Conservation (phyloP, 2,329 filamentous ascomycete genomes). For the Fusarium algeriense region DNA sequence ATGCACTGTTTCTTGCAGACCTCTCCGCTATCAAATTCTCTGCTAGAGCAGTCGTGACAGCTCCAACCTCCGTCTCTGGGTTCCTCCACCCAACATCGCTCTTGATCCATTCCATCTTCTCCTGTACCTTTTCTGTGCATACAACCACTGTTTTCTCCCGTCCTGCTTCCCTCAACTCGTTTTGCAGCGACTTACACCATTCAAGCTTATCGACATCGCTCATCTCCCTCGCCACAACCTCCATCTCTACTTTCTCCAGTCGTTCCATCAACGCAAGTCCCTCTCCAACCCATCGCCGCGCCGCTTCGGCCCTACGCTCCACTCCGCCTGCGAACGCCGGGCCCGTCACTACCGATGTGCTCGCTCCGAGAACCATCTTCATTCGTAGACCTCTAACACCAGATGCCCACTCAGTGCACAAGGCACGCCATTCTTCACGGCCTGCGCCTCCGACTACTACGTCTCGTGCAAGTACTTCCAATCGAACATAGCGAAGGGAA, state of each 20-base stretch:
- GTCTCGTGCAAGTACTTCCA: slow-evolving; percentile 58
- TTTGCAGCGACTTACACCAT: slow-evolving; percentile 53
- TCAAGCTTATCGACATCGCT: slow-evolving; percentile 48
- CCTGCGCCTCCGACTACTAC: slow-evolving; percentile 47
- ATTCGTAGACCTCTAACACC: slow-evolving; percentile 57
- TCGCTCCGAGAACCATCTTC: slow-evolving; percentile 51
- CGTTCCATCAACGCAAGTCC: slow-evolving; percentile 49
- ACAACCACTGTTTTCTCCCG: slow-evolving; percentile 35
- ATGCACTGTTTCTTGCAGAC: background rate
- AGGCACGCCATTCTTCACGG: slow-evolving; percentile 51
- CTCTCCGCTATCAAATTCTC: background rate
- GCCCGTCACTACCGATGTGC: slow-evolving; percentile 41
- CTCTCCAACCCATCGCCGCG: slow-evolving; percentile 41
- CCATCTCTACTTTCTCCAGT: slow-evolving; percentile 57
- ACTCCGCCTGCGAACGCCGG: slow-evolving; percentile 33
- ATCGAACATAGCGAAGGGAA: slow-evolving; percentile 55
- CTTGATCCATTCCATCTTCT: slow-evolving; percentile 46
- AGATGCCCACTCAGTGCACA: slow-evolving; percentile 53
- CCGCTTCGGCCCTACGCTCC: slow-evolving; percentile 31
- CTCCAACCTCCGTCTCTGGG: background rate
- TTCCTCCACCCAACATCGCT: slow-evolving; percentile 36
- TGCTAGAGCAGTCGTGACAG: background rate
- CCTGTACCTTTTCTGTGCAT: slow-evolving; percentile 44
- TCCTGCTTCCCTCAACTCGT: slow-evolving; percentile 43
- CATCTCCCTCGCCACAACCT: slow-evolving; percentile 53